phyloP scores from a whole-genome alignment of 768 basidiomycete species.

The Xanthoconium stramineum region DNA sequence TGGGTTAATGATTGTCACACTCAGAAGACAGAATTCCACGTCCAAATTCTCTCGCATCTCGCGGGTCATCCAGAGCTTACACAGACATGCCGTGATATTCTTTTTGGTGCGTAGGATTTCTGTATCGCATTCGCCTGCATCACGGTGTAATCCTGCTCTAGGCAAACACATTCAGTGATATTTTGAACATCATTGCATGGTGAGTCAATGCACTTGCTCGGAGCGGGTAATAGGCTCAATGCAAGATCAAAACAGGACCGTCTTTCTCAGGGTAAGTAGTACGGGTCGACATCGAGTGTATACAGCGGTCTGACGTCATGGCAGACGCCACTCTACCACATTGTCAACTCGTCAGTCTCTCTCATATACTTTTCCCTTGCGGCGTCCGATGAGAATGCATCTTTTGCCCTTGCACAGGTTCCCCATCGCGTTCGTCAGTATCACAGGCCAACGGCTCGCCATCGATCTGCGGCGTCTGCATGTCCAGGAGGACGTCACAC shows the following conservation, averaged over 20 bases:
- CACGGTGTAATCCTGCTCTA: not conserved
- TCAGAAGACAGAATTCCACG: not conserved
- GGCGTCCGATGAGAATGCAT: not conserved
- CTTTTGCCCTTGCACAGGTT: not conserved
- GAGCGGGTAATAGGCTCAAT: not conserved
- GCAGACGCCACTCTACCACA: not conserved
- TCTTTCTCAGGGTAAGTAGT: not conserved
- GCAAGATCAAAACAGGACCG: not conserved
- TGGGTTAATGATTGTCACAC: not conserved
- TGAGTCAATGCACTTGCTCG: not conserved
- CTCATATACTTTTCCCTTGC: not conserved
- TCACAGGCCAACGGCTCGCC: constrained; percentile 3
- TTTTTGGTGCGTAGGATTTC: not conserved
- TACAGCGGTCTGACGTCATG: not conserved
- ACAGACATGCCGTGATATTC: not conserved
- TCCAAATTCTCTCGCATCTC: not conserved
- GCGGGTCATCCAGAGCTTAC: not conserved
- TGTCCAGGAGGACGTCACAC: not conserved
- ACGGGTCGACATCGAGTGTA: not conserved
- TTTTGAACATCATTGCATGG: not conserved
- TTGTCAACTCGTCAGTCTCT: not conserved
- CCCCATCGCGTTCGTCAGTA: not conserved
- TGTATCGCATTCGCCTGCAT: not conserved
- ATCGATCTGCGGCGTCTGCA: constrained; percentile 3
- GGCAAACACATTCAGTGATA: not conserved